Conservation (phyloP, 345 rosid species). For the Lepidium aucheri region DNA sequence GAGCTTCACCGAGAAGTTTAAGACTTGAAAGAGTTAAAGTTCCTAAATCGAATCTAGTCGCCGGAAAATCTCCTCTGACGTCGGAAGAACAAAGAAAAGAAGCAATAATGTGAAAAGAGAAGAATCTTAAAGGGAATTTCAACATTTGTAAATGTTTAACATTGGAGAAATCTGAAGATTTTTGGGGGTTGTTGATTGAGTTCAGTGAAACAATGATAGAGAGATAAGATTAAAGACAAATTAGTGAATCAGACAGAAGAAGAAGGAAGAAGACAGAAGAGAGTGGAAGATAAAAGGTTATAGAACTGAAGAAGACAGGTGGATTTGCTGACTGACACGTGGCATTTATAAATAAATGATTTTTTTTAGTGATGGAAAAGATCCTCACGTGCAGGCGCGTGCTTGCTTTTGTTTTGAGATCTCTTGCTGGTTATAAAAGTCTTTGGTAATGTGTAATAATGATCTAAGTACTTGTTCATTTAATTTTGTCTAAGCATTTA, state of each 20-base stretch:
- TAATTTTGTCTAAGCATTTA: not conserved
- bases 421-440: not conserved
- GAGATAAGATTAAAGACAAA: conserved; percentile 15
- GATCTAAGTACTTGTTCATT: not conserved
- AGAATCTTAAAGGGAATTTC: conserved; percentile 20
- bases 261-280: conserved; percentile 19
- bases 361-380: conserved; percentile 8
- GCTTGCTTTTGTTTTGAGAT: conserved; percentile 3
- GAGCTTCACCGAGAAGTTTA: conserved; percentile 87
- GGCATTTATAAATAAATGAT: conserved; percentile 33
- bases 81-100: conserved; percentile 33
- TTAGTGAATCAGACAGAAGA: conserved; percentile 20
- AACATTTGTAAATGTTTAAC: conserved; percentile 33
- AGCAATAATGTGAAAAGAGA: conserved; percentile 15
- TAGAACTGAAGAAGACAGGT: conserved; percentile 50
- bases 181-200: conserved; percentile 12
- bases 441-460: not conserved
- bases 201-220: conserved; percentile 26
- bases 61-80: conserved; percentile 14
- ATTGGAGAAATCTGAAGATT: conserved; percentile 1
- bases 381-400: conserved; percentile 27
- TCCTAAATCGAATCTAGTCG: conserved; percentile 71
- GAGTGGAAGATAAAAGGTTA: conserved; percentile 24
- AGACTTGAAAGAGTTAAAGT: conserved; percentile 63
- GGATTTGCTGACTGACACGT: conserved; percentile 48